Evolutionary conservation across 495 filamentous ascomycete genomes (phyloP), one percentile per base, ranked within the genome.

Genomic region (Zalerion maritima): DNA sequence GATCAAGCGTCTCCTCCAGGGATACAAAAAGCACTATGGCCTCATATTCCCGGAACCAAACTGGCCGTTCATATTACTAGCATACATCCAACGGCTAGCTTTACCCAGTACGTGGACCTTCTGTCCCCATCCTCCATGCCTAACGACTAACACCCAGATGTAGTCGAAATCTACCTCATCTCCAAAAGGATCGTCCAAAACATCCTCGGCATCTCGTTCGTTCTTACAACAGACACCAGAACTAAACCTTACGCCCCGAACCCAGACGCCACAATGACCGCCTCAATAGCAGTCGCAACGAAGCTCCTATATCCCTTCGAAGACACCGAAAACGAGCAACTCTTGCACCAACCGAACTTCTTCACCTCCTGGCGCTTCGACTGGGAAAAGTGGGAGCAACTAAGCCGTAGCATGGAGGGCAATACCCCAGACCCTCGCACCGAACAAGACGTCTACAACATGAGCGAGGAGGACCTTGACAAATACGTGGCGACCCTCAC

Each of bases 261-360:
- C n/a, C 89, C 89, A 0, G 89, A 94, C 43, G 53, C 78, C 2
- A 64, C 77, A 23, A 46, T 94, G 0, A 61, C 81, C 26, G 60
- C 70, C 12, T 51, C 85, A 4, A 43, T 94, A n/a, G 57, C 94
- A 4, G 65, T 93, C 14, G 69, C 75, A 6, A 71, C 75, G 5
- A 96, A 94, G 43, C 49, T 91, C 4, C 50, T 73, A 13, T 83
- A 81, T 43, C 81, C 85, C 1, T 67, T 94, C 19, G 81, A 89
- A 45, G 55, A 57, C 9, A 35, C 71, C 6, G 46, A 62, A n/a
- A n/a, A n/a, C n/a, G n/a, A n/a, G 28, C 62, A 77, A 12, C 55
- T 65, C 28, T 74, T 83, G 0, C 41, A 45, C 6, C 62, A 60
- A 11, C 30, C 50, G 2, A 47, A 59, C 7, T 82, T 89, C 34